Conservation (phyloP, 2,329 filamentous ascomycete genomes). For the Fusarium piperis region DNA sequence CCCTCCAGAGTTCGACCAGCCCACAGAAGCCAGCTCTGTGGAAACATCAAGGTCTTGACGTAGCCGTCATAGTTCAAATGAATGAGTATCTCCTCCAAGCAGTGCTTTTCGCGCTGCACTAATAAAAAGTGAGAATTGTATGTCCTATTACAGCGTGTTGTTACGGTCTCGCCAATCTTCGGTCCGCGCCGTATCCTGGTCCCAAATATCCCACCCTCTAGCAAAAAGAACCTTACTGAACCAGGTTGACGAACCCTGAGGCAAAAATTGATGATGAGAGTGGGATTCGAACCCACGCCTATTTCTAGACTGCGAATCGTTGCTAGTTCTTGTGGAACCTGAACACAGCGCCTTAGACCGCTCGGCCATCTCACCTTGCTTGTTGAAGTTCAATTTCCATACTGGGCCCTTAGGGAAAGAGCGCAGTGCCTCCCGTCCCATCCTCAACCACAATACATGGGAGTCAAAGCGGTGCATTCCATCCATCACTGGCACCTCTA, state of each 20-base stretch:
- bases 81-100: too few species aligned
- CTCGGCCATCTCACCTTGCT: slow-evolving; percentile 8
- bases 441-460: neutral
- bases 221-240: neutral
- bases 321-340: slow-evolving; percentile 2
- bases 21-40: neutral
- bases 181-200: neutral
- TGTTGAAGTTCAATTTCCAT: neutral
- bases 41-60: neutral
- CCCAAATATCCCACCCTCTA: neutral
- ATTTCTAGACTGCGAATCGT: slow-evolving; percentile 10
- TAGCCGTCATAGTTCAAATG: neutral
- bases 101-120: neutral
- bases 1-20: neutral
- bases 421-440: neutral
- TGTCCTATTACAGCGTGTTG: neutral
- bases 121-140: neutral
- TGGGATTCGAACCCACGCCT: slow-evolving; percentile 10
- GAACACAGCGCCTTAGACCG: slow-evolving; percentile 14
- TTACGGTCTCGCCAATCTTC: neutral
- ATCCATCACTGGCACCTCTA: neutral
- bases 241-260: neutral
- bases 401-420: neutral
- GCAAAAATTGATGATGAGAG: neutral
- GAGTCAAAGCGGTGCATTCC: neutral